These are phyloP conservation scores for Psilocybe sp. DNA, from an alignment of 768 basidiomycete genomes.

Conservation along the genomic window DNA sequence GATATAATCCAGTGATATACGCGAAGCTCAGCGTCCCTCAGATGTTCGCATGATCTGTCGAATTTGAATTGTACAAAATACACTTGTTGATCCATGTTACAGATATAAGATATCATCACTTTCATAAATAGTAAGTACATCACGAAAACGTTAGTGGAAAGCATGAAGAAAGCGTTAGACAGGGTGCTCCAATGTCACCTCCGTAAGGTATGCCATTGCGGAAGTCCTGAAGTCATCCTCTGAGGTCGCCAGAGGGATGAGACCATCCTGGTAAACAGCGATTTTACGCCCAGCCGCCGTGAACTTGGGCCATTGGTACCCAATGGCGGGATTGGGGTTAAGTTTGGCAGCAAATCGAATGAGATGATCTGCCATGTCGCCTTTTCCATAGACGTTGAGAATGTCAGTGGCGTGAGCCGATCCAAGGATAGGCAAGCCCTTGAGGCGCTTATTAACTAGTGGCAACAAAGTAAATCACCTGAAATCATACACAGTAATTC, in stretches of 20 bases:
- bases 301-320: constrained; percentile 17
- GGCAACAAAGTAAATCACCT: background rate
- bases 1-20: too few relatives aligned
- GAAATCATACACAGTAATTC: background rate
- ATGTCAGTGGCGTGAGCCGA: constrained; percentile 35
- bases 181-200: constrained; percentile 8
- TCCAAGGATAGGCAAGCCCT: constrained; percentile 36
- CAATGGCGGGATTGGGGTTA: constrained; percentile 13
- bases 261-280: constrained; percentile 24
- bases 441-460: constrained; percentile 43
- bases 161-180: too few relatives aligned
- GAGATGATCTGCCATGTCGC: constrained; percentile 41
- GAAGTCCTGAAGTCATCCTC: constrained; percentile 21
- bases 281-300: constrained; percentile 17
- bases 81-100: too few relatives aligned
- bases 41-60: too few relatives aligned
- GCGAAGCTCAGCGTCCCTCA: too few relatives aligned
- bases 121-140: too few relatives aligned
- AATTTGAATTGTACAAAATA: too few relatives aligned
- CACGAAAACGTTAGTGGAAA: too few relatives aligned
- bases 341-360: constrained; percentile 37
- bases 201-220: constrained; percentile 19
- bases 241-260: constrained; percentile 18
- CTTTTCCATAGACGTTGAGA: constrained; percentile 32
- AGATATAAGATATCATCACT: too few relatives aligned